These are phyloP conservation scores for Pochonia chlamydosporia DNA, from an alignment of 2,329 filamentous ascomycete genomes.

Conservation along the genomic window DNA sequence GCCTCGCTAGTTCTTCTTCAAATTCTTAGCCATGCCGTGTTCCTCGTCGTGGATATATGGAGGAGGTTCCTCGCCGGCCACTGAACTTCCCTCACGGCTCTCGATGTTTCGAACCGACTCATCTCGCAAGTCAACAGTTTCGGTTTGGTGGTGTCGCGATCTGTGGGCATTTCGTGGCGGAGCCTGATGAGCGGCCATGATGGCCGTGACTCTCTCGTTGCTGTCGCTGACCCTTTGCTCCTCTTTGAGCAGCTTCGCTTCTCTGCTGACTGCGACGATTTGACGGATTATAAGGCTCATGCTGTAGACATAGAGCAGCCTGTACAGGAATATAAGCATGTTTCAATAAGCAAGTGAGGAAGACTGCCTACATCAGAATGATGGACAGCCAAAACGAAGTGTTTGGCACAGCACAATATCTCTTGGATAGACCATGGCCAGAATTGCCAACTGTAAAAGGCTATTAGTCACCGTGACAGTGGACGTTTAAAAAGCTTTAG, in stretches of 20 bases:
- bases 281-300: not conserved
- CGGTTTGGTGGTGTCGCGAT: not conserved
- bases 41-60: not conserved
- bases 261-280: not conserved
- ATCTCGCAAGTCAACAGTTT: not conserved
- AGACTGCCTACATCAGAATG: not conserved
- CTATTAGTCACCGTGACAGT: not conserved
- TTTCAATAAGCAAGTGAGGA: not conserved
- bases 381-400: not conserved
- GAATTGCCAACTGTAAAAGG: not conserved
- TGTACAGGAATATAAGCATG: not conserved
- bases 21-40: not conserved
- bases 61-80: not conserved
- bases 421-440: not conserved
- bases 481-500: not conserved
- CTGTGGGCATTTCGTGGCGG: not conserved
- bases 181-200: not conserved
- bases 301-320: not conserved
- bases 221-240: not conserved
- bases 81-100: too few relatives aligned
- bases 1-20: not conserved
- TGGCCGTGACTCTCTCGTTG: not conserved
- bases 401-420: not conserved
- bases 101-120: not conserved
- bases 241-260: not conserved